Base-by-base conservation (phyloP, 768 basidiomycete species). In the Mycena indigotica region DNA sequence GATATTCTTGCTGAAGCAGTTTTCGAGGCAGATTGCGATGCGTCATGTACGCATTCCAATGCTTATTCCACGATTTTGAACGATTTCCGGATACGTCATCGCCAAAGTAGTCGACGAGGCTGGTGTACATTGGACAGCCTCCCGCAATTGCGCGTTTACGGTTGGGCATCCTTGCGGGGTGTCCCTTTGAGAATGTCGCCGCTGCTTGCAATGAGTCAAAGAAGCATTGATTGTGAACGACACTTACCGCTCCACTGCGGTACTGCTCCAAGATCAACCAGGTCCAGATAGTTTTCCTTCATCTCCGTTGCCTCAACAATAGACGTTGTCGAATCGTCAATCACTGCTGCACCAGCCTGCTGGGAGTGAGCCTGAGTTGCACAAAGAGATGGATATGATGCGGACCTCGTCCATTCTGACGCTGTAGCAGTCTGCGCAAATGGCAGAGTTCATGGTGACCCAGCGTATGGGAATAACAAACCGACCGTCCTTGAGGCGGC, bases 1-100 rank as follows among this genome's bases (percentile, higher is more conserved):
- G 70, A 24, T 64, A 72, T 51, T 79, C 68, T 50, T 77, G 75
- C 3, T 75, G 66, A 0, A 78, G 63, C 15, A 77, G 62, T 26
- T 66, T 53, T 10, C 67, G 64, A 0, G 75, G 77, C 1, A 79
- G 63, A 52, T 73, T 76, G 15, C 66, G 56, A 39, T 78, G 72
- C n/a, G n/a, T n/a, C n/a, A n/a, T n/a, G n/a, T n/a, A n/a, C n/a
- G n/a, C n/a, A n/a, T n/a, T n/a, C n/a, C n/a, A n/a, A n/a, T n/a
- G n/a, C n/a, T n/a, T n/a, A n/a, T n/a, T n/a, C n/a, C n/a, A n/a
- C n/a, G n/a, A n/a, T n/a, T n/a, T n/a, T n/a, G n/a, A n/a, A n/a
- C n/a, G n/a, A n/a, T n/a, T n/a, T n/a, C n/a, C n/a, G n/a, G n/a
- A n/a, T n/a, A n/a, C n/a, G n/a, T n/a, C n/a, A n/a, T n/a, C n/a